phyloP scores from a whole-genome alignment of 108 stramenopile species.

The Licmophora abbreviata region DNA sequence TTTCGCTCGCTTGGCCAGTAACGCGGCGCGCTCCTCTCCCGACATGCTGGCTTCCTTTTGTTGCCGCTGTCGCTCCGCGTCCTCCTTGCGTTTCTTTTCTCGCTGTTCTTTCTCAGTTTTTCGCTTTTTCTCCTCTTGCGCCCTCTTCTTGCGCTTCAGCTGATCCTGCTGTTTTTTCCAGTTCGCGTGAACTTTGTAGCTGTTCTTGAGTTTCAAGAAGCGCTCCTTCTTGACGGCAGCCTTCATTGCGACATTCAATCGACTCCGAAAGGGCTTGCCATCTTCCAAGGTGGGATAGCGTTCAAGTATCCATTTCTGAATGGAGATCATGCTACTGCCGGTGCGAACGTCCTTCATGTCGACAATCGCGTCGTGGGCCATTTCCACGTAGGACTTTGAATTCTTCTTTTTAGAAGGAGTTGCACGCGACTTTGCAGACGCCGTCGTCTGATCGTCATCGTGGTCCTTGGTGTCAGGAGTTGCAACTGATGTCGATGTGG shows the following conservation, averaged over 20 bases:
- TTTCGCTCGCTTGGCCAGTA: constrained; percentile 11
- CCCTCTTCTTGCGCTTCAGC: constrained; percentile 19
- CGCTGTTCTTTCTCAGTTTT: constrained; percentile 15
- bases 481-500: no score
- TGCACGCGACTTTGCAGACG: not conserved
- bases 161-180: constrained; percentile 29
- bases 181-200: constrained; percentile 60
- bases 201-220: constrained; percentile 54
- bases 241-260: constrained; percentile 48
- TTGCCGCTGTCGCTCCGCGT: constrained; percentile 19
- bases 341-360: constrained; percentile 68
- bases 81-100: constrained; percentile 25
- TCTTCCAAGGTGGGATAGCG: constrained; percentile 25
- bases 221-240: constrained; percentile 50
- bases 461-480: no score
- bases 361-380: constrained; percentile 64
- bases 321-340: constrained; percentile 57
- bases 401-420: not conserved
- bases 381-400: constrained; percentile 35
- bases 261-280: constrained; percentile 31
- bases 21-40: constrained; percentile 18
- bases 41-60: constrained; percentile 11
- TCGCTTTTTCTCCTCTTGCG: constrained; percentile 18
- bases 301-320: constrained; percentile 58
- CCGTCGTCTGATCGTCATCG: no score